Evolutionary conservation across 306 rosid genomes (phyloP).

Genomic region (Rosa lucieae): DNA sequence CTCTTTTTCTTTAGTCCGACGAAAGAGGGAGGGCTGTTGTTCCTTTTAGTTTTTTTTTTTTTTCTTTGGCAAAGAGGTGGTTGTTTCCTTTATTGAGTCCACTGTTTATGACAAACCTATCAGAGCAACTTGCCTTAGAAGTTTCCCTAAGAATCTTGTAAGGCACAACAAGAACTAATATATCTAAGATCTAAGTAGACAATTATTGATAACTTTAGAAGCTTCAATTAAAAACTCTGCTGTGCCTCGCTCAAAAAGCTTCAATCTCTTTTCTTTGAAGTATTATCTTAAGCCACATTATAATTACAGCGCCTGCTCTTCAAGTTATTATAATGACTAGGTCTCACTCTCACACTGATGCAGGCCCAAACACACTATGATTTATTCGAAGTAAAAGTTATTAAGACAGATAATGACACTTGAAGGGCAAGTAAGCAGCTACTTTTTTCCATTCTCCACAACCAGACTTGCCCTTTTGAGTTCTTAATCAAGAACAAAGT

Average conservation of each 20-base stretch:
- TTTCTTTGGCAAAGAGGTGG: neutral
- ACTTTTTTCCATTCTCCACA: neutral
- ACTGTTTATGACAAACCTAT: slow-evolving; percentile 14
- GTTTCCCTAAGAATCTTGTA: slow-evolving; percentile 20
- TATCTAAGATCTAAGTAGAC: neutral
- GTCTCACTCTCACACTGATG: slow-evolving; percentile 2
- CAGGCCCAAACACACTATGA: slow-evolving; percentile 6
- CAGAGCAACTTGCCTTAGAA: slow-evolving; percentile 38
- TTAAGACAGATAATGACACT: slow-evolving; percentile 40
- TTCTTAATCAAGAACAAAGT: neutral
- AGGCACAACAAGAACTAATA: no score
- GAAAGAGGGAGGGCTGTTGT: neutral
- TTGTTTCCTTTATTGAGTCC: neutral
- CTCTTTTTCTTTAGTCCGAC: no score
- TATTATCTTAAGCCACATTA: slow-evolving; percentile 11
- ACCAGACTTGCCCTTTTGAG: neutral
- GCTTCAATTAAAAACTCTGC: slow-evolving; percentile 14
- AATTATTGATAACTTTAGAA: slow-evolving; percentile 38
- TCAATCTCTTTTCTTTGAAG: slow-evolving; percentile 6
- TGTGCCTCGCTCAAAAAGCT: slow-evolving; percentile 13
- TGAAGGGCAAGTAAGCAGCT: slow-evolving; percentile 28
- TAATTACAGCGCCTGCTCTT: slow-evolving; percentile 22
- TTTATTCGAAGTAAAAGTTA: slow-evolving; percentile 19
- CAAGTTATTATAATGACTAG: slow-evolving; percentile 13
- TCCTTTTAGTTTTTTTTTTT: neutral